Percentiles rank a stretch among this genome's conserved stretches.
Conservation (phyloP, 768 basidiomycete genomes). For the Amanita fuliginea region DNA sequence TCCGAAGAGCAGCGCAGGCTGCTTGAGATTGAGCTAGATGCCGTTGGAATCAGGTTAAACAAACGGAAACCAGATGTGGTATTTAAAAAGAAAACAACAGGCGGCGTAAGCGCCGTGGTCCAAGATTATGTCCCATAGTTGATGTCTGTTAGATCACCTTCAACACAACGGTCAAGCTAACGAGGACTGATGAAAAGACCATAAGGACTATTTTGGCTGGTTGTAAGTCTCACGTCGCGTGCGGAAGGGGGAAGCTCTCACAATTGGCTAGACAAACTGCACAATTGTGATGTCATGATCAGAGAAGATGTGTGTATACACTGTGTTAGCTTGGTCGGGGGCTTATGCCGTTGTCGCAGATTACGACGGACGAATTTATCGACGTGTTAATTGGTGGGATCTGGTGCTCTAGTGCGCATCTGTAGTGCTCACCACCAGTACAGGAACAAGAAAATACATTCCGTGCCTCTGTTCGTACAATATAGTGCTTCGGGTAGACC, state of each 20-base stretch:
- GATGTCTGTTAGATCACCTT: slow-evolving; percentile 59
- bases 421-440: neutral
- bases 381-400: slow-evolving; percentile 85
- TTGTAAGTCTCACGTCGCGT: slow-evolving; percentile 34
- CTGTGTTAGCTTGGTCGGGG: slow-evolving; percentile 3
- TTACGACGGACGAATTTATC: slow-evolving; percentile 93
- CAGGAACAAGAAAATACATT: slow-evolving; percentile 89
- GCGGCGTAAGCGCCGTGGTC: slow-evolving; percentile 52
- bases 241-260: neutral
- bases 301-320: slow-evolving; percentile 73
- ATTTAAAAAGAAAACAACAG: slow-evolving; percentile 87
- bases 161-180: slow-evolving; percentile 88
- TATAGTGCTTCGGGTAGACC: neutral
- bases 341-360: slow-evolving; percentile 32
- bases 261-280: slow-evolving; percentile 58
- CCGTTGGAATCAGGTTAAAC: slow-evolving; percentile 93
- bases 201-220: slow-evolving; percentile 87
- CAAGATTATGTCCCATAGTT: neutral
- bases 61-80: slow-evolving; percentile 86
- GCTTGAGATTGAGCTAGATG: slow-evolving; percentile 89
- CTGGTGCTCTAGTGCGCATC: neutral
- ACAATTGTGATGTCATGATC: slow-evolving; percentile 97
- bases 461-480: slow-evolving; percentile 74
- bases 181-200: slow-evolving; percentile 90
- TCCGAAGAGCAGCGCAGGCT: slow-evolving; percentile 83